A percentile compares a stretch with the other conserved stretches of the same genome.
Conservation (phyloP, 805 yeast species). For the Metschnikowia koreensis region DNA sequence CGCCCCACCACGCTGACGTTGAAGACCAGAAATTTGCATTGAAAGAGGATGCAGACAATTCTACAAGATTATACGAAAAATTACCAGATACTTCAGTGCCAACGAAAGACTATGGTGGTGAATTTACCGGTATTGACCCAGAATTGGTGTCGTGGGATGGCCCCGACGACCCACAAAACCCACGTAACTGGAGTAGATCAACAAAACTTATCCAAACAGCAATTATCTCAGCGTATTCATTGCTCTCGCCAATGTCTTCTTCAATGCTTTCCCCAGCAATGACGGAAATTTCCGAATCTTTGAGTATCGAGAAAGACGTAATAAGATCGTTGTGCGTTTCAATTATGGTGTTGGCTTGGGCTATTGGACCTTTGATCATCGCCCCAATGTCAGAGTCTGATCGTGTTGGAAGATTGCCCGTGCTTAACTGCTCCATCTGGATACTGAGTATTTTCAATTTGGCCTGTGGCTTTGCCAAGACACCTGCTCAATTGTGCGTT, state of each 20-base stretch:
- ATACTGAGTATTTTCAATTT: slow-evolving; percentile 49
- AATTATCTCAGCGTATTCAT: slow-evolving; percentile 53
- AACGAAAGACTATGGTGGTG: slow-evolving; percentile 47
- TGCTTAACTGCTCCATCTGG: slow-evolving; percentile 52
- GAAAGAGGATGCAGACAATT: not conserved
- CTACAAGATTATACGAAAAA: slow-evolving; percentile 7
- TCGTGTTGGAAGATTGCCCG: slow-evolving; percentile 54
- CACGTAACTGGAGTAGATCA: slow-evolving; percentile 56
- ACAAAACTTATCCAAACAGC: slow-evolving; percentile 44
- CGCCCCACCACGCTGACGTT: slow-evolving; percentile 15
- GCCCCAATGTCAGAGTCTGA: slow-evolving; percentile 68
- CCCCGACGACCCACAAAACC: slow-evolving; percentile 56
- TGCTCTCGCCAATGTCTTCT: slow-evolving; percentile 61
- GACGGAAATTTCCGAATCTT: slow-evolving; percentile 43
- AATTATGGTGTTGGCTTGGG: slow-evolving; percentile 68
- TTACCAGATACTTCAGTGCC: slow-evolving; percentile 34
- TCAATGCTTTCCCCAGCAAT: slow-evolving; percentile 64
- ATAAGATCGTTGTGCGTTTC: slow-evolving; percentile 45
- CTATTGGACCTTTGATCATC: slow-evolving; percentile 60
- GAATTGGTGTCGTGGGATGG: slow-evolving; percentile 70
- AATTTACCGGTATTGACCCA: slow-evolving; percentile 55
- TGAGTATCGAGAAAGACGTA: slow-evolving; percentile 24
- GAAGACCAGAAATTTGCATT: slow-evolving; percentile 17
- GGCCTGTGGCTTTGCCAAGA: slow-evolving; percentile 61
- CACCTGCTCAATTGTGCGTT: slow-evolving; percentile 57